Percentiles rank a stretch among this genome's conserved stretches.
Conservation (phyloP, 2,329 filamentous ascomycete species). For the Fusarium chaquense region DNA sequence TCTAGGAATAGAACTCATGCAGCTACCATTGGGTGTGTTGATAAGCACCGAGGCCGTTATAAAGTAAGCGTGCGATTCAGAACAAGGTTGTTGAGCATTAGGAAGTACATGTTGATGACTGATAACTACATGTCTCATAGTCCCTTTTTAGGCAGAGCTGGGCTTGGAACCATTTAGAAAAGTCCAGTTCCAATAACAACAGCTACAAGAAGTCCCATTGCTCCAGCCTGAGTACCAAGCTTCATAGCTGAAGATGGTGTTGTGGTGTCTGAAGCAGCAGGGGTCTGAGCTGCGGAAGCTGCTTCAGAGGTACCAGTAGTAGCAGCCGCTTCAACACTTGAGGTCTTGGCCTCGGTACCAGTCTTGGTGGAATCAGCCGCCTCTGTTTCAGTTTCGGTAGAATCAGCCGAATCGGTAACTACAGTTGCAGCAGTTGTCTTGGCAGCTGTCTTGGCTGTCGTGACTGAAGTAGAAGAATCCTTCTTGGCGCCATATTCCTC, state of each 20-base stretch:
- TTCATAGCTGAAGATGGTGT: slow-evolving; percentile 6
- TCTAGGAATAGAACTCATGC: too few relatives aligned
- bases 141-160: not conserved
- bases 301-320: not conserved
- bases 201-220: not conserved
- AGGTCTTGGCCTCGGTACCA: not conserved
- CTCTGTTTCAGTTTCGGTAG: slow-evolving; percentile 5
- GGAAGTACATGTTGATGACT: not conserved
- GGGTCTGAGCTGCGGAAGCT: not conserved
- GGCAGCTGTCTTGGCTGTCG: slow-evolving; percentile 11
- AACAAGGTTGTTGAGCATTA: not conserved
- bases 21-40: too few relatives aligned
- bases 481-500: slow-evolving; percentile 19
- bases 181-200: not conserved
- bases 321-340: not conserved
- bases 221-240: not conserved
- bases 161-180: not conserved
- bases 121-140: not conserved
- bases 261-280: not conserved
- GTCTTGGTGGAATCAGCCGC: not conserved
- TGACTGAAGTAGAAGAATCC: slow-evolving; percentile 18
- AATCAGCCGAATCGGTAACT: not conserved
- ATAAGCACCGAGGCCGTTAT: too few relatives aligned
- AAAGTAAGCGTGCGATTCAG: not conserved
- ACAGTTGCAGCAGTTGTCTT: not conserved